These are phyloP conservation scores for Ocimum tenuiflorum DNA, from an alignment of 257 asterid genomes.

Conservation along the genomic window DNA sequence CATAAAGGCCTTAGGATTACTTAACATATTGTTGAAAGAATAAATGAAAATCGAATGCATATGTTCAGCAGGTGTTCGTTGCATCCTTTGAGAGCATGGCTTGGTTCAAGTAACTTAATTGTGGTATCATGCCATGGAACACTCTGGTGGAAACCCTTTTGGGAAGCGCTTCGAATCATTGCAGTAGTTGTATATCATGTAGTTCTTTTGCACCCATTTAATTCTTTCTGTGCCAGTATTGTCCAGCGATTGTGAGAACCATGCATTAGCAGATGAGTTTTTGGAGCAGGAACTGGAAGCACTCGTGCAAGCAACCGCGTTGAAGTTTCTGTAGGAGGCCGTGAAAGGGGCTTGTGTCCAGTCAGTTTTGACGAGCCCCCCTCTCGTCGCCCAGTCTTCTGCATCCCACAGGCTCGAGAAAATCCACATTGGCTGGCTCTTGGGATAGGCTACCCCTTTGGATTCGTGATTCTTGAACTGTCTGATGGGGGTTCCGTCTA, in stretches of 20 bases:
- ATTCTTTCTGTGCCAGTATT: conserved; percentile 27
- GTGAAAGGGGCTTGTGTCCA: conserved; percentile 57
- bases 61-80: not conserved
- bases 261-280: conserved; percentile 16
- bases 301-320: conserved; percentile 27
- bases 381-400: conserved; percentile 67
- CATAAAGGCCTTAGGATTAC: not conserved
- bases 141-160: conserved; percentile 40
- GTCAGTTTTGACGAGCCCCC: conserved; percentile 57
- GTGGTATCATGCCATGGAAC: conserved; percentile 24
- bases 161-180: conserved; percentile 40
- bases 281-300: conserved; percentile 27
- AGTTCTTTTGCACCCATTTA: conserved; percentile 37
- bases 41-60: not conserved
- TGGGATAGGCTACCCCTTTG: conserved; percentile 42
- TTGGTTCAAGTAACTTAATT: not conserved
- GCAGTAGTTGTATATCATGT: conserved; percentile 47
- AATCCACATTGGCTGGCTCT: conserved; percentile 56
- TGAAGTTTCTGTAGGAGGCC: conserved; percentile 47
- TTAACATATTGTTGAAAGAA: not conserved
- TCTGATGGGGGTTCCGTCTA: conserved; percentile 62
- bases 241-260: conserved; percentile 44
- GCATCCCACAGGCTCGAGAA: conserved; percentile 56
- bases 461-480: conserved; percentile 54
- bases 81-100: not conserved